Evolutionary conservation across 306 rosid species (phyloP).

Genomic region (Parietaria judaica): DNA sequence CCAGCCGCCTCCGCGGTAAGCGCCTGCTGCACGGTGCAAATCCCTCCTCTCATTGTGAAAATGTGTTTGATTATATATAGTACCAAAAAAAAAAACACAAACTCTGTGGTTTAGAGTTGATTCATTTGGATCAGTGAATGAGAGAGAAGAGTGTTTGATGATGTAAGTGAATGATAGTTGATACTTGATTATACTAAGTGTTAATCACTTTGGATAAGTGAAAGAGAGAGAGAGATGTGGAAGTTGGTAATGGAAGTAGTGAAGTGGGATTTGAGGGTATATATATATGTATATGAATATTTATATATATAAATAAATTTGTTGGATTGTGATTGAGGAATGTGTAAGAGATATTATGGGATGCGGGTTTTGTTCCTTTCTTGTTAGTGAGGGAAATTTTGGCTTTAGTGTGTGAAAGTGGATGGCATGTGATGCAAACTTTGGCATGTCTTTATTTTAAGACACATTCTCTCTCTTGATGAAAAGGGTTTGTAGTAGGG

Average conservation of each 20-base stretch:
- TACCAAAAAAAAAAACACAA: no score
- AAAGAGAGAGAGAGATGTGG: conserved; percentile 3
- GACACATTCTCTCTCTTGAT: conserved; percentile 13
- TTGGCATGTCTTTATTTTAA: conserved; percentile 23
- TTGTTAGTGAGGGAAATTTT: conserved; percentile 88
- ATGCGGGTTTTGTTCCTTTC: conserved; percentile 73
- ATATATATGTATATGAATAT: neutral
- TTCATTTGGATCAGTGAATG: no score
- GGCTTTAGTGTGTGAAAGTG: conserved; percentile 52
- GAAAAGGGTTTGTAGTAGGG: conserved; percentile 34
- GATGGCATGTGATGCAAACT: conserved; percentile 36
- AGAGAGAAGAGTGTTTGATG: no score
- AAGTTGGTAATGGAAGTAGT: neutral
- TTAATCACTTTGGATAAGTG: conserved; percentile 7
- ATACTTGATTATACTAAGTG: neutral
- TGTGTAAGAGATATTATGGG: conserved; percentile 28
- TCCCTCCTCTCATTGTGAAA: conserved; percentile 56
- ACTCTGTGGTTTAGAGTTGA: no score
- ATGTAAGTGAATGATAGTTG: no score
- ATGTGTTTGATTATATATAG: no score
- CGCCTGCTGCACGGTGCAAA: conserved; percentile 73
- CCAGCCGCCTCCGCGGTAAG: conserved; percentile 54
- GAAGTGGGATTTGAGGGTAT: conserved; percentile 7
- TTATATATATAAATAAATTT: neutral
- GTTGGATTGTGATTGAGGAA: conserved; percentile 3